These are phyloP conservation scores for Panus rudis DNA, from an alignment of 768 basidiomycete genomes.

Conservation along the genomic window DNA sequence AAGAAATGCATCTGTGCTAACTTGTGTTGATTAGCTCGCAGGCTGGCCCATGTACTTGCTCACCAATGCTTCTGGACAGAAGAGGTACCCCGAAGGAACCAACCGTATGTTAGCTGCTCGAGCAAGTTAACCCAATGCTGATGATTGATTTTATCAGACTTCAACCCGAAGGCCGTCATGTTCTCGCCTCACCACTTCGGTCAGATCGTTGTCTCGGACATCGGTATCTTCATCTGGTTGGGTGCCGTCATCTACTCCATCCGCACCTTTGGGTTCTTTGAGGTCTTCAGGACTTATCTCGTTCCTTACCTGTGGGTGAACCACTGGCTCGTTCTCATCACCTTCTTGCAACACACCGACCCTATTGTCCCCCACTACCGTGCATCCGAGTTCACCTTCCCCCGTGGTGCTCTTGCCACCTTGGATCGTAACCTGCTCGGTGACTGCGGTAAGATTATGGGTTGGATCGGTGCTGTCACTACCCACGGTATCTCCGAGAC, in stretches of 20 bases:
- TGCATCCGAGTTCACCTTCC: constrained; percentile 82
- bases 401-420: constrained; percentile 88
- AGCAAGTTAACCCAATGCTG: neutral
- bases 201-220: constrained; percentile 75
- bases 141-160: constrained; percentile 41
- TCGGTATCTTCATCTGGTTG: constrained; percentile 76
- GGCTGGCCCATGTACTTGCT: constrained; percentile 88
- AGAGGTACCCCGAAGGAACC: constrained; percentile 65
- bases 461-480: constrained; percentile 76
- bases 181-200: constrained; percentile 74
- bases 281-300: constrained; percentile 74
- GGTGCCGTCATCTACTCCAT: constrained; percentile 48
- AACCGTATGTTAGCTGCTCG: constrained; percentile 57
- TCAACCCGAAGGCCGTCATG: constrained; percentile 70
- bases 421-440: constrained; percentile 80
- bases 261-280: constrained; percentile 55
- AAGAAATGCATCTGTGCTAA: neutral
- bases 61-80: constrained; percentile 81
- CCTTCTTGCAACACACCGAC: constrained; percentile 98
- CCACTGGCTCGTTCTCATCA: constrained; percentile 95
- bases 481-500: constrained; percentile 95
- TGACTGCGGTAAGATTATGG: constrained; percentile 72
- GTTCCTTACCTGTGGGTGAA: constrained; percentile 91
- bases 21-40: constrained; percentile 38
- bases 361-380: constrained; percentile 93